A percentile compares a stretch with the other conserved stretches of the same genome.
Evolutionary conservation across 371 early-diverging fungal genomes (phyloP).

Genomic region (Coemansia linderi): DNA sequence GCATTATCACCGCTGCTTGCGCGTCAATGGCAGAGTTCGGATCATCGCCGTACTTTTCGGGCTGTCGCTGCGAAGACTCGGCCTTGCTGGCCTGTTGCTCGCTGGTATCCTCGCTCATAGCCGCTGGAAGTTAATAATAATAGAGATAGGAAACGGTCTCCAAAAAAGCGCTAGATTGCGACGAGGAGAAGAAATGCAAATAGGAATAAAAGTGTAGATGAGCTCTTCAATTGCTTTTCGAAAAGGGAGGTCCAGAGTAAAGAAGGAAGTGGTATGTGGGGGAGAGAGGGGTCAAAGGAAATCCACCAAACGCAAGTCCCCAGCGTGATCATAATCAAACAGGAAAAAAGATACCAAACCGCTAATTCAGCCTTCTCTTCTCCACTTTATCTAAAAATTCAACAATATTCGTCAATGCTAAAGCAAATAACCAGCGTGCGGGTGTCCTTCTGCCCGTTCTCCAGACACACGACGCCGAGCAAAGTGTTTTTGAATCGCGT

Average conservation of each 20-base stretch:
- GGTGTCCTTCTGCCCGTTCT: conserved; percentile 47
- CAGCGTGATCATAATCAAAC: background rate
- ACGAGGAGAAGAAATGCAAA: background rate
- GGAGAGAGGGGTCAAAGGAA: too few relatives aligned
- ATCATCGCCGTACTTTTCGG: conserved; percentile 32
- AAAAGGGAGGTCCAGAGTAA: background rate
- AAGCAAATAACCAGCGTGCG: conserved; percentile 47
- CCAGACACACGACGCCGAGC: conserved; percentile 32
- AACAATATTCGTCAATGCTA: conserved; percentile 23
- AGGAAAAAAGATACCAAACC: too few relatives aligned
- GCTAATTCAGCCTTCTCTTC: too few relatives aligned
- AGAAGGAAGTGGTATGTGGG: background rate
- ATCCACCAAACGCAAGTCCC: too few relatives aligned
- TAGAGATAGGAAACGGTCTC: background rate
- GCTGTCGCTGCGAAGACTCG: background rate
- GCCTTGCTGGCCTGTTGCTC: conserved; percentile 8
- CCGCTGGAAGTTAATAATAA: background rate
- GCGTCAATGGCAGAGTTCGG: conserved; percentile 41
- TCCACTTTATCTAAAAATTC: too few relatives aligned
- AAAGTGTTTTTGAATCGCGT: conserved; percentile 47
- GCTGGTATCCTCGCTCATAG: conserved; percentile 1
- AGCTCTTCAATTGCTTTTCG: background rate
- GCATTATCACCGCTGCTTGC: conserved; percentile 46
- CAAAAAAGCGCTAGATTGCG: background rate
- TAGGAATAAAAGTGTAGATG: background rate